A percentile compares a stretch with the other conserved stretches of the same genome.
Evolutionary conservation across 768 basidiomycete species (phyloP).

Genomic region (Imleria badia): DNA sequence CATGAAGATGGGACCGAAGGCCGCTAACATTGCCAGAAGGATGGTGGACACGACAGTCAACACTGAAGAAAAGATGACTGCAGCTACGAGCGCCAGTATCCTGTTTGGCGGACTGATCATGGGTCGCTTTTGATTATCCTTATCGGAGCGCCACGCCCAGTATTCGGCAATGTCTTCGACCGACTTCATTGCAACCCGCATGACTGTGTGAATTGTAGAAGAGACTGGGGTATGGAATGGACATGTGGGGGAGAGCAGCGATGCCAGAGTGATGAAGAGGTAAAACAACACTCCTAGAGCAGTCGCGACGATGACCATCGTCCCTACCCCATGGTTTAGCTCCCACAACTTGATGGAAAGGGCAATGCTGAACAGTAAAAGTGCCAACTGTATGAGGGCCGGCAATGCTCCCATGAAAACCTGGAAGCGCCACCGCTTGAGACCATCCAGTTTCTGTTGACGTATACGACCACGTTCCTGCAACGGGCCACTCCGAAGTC

Average conservation of each 20-base stretch:
- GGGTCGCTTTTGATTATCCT: neutral
- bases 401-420: constrained; percentile 14
- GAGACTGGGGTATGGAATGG: constrained; percentile 23
- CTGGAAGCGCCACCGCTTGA: constrained; percentile 18
- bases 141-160: constrained; percentile 3
- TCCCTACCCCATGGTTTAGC: constrained; percentile 4
- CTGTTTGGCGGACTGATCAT: neutral
- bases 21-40: neutral
- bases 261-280: constrained; percentile 16
- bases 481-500: constrained; percentile 10
- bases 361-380: constrained; percentile 20
- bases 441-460: constrained; percentile 19
- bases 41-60: neutral
- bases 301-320: constrained; percentile 10
- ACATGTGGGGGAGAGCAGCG: constrained; percentile 9
- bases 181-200: neutral
- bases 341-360: constrained; percentile 16
- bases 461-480: constrained; percentile 14
- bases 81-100: neutral
- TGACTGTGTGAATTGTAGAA: constrained; percentile 1
- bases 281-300: constrained; percentile 16
- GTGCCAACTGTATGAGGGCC: constrained; percentile 20
- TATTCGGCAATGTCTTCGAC: constrained; percentile 1
- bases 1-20: neutral
- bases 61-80: neutral